phyloP scores from a whole-genome alignment of 176 grass and related monocot genomes.

The Avena eriantha region DNA sequence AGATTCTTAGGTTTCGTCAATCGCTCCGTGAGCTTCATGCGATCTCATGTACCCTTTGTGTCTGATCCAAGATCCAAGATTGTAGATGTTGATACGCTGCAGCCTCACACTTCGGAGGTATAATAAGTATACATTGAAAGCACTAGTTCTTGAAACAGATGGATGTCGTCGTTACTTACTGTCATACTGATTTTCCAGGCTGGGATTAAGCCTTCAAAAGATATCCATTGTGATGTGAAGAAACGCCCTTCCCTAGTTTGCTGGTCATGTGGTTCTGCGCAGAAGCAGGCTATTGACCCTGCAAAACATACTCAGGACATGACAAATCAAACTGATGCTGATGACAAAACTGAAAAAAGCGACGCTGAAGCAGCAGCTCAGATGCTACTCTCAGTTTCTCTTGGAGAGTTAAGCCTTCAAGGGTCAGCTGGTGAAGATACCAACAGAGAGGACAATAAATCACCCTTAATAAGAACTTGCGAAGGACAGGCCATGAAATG shows the following conservation, averaged over 20 bases:
- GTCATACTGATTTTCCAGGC: constrained; percentile 41
- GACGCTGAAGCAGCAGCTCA: background rate
- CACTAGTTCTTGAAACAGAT: constrained; percentile 27
- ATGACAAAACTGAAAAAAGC: constrained; percentile 24
- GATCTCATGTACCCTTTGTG: constrained; percentile 71
- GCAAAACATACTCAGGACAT: constrained; percentile 38
- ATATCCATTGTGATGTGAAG: constrained; percentile 29
- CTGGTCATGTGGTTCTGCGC: constrained; percentile 56
- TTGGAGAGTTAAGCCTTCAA: constrained; percentile 37
- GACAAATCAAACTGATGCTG: constrained; percentile 18
- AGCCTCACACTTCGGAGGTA: constrained; percentile 51
- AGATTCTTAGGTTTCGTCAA: constrained; percentile 82
- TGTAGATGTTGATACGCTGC: constrained; percentile 68
- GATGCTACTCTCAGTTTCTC: constrained; percentile 25
- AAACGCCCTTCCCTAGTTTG: constrained; percentile 45
- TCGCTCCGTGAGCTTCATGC: constrained; percentile 73
- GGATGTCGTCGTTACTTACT: background rate
- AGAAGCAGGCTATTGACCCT: constrained; percentile 19
- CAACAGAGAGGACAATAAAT: constrained; percentile 24
- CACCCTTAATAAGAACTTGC: constrained; percentile 7
- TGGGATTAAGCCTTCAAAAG: constrained; percentile 33
- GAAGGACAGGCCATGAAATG: constrained; percentile 15
- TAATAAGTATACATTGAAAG: constrained; percentile 25
- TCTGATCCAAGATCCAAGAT: constrained; percentile 82
- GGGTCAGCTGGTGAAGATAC: constrained; percentile 35